phyloP scores from a whole-genome alignment of 1,139 yeast species.

The Barnettozyma hawaiiensis region DNA sequence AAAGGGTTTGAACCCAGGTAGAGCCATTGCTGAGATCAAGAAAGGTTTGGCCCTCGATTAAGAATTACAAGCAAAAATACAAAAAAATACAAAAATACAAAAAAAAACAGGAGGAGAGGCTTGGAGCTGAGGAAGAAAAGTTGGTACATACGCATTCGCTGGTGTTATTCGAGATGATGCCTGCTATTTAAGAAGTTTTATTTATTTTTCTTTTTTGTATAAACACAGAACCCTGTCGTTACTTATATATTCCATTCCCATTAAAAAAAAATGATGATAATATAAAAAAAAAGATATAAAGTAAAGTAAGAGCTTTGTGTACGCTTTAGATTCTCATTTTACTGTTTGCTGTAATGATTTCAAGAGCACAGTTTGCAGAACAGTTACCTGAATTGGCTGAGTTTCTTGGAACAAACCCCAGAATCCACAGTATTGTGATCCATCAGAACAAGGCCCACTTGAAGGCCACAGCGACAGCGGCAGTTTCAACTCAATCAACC shows the following conservation, averaged over 20 bases:
- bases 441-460: background rate
- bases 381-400: background rate
- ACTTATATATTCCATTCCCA: constrained; percentile 10
- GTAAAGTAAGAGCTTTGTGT: too few species aligned
- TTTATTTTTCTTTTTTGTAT: too few species aligned
- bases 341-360: too few species aligned
- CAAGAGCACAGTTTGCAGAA: background rate
- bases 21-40: constrained; percentile 95
- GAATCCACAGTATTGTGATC: background rate
- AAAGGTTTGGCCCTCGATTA: constrained; percentile 71
- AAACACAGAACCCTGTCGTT: constrained; percentile 7
- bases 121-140: too few species aligned
- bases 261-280: constrained; percentile 1
- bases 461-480: background rate
- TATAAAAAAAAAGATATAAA: background rate
- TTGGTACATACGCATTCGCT: constrained; percentile 3
- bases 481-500: background rate
- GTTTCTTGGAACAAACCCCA: background rate
- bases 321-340: too few species aligned
- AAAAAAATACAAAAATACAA: too few species aligned
- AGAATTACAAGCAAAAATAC: background rate
- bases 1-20: constrained; percentile 97
- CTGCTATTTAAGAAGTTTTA: constrained; percentile 5
- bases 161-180: constrained; percentile 5
- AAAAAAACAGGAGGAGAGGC: background rate